Evolutionary conservation across 148 eudicot genomes (phyloP), one percentile per base, ranked within the genome.

Genomic region (Chenopodium formosanum): DNA sequence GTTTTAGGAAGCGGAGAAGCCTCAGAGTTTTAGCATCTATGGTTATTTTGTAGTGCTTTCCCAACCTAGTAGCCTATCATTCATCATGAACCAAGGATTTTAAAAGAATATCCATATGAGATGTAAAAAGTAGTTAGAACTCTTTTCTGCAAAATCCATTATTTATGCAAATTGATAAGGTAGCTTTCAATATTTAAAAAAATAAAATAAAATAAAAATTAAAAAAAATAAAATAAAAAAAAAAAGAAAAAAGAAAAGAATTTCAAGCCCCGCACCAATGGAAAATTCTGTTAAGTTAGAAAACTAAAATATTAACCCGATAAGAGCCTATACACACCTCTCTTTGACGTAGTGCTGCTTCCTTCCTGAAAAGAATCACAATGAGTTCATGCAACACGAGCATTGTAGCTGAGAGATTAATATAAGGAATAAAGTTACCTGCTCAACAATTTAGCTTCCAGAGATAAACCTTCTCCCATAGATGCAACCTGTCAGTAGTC

Each of bases 331-430:
- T 64, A 83, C 87, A 83, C 83, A 96, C 99, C 97, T 97, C 99
- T 88, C 98, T 88, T 90, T 93, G 94, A 32, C 97, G 95, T 79
- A 97, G 80, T 80, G 97, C 98, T 81, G 94, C 99, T 90, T 97
- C 98, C 91, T 97, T 97, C 91, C 99, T 97, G 94, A 71, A 87
- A 62, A 82, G 56, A 78, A 75, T 79, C 74, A 79, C 63, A 52
- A 78, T 71, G 80, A 46, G 78, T 69, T 58, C 52, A 73, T 65
- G 83, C 78, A 77, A 81, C 73, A 62, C 31, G 27, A 3, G 31
- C n/a, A 60, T 63, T 81, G 75, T 29, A 17, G 17, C 63, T 20
- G 78, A 80, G 53, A 34, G 40, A 5, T 32, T 40, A 74, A 62
- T 32, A 63, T 48, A n/a, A 84, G 76, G 32, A 37, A 52, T 37